Evolutionary conservation across 768 basidiomycete genomes (phyloP).

Genomic region (Leccinum pellstonianum): DNA sequence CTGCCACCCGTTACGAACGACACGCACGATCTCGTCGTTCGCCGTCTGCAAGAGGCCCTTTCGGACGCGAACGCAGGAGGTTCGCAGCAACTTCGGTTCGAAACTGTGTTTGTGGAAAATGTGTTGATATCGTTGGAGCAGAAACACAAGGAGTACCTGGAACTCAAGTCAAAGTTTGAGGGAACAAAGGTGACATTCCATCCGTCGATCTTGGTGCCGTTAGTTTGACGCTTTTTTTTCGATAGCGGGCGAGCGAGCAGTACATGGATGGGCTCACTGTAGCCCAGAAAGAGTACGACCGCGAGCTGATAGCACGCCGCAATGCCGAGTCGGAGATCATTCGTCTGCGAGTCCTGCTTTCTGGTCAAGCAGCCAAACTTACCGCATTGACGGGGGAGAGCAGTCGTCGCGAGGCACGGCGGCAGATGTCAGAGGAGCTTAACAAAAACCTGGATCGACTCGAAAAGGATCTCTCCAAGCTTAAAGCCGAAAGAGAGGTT

Average conservation of each 20-base stretch:
- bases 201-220: not conserved
- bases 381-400: constrained; percentile 82
- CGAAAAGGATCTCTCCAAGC: constrained; percentile 81
- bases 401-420: constrained; percentile 73
- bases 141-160: constrained; percentile 54
- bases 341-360: constrained; percentile 76
- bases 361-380: constrained; percentile 85
- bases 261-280: constrained; percentile 91
- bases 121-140: constrained; percentile 67
- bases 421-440: constrained; percentile 77
- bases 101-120: constrained; percentile 69
- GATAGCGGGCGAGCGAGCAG: constrained; percentile 84
- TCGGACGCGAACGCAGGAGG: constrained; percentile 59
- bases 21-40: constrained; percentile 44
- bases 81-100: constrained; percentile 62
- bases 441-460: constrained; percentile 71
- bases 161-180: constrained; percentile 77
- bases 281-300: constrained; percentile 92
- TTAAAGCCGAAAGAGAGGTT: constrained; percentile 89
- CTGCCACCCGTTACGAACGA: constrained; percentile 32
- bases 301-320: constrained; percentile 80
- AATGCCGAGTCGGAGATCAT: constrained; percentile 94
- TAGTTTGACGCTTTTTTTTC: not conserved
- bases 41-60: constrained; percentile 60
- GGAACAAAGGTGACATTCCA: constrained; percentile 73